A percentile compares a stretch with the other conserved stretches of the same genome.
These are phyloP conservation scores for Arthrobotrys iridis DNA, from an alignment of 2,329 filamentous ascomycete species.

Conservation along the genomic window DNA sequence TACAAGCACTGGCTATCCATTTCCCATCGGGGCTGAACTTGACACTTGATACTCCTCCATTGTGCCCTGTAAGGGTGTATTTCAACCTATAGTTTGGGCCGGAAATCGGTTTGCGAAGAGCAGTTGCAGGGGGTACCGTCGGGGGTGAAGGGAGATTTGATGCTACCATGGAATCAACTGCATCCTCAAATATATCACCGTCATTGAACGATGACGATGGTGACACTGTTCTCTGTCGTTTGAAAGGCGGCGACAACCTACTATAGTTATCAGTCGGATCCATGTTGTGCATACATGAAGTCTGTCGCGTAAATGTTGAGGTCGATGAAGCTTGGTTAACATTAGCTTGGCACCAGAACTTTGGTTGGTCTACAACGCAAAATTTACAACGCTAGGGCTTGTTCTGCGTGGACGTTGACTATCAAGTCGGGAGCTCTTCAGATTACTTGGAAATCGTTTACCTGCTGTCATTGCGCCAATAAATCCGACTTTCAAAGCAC, in stretches of 20 bases:
- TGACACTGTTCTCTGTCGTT: constrained; percentile 43
- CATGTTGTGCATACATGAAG: constrained; percentile 16
- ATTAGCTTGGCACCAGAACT: not conserved
- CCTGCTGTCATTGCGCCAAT: too few relatives aligned
- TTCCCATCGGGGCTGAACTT: constrained; percentile 90
- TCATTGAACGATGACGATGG: constrained; percentile 24
- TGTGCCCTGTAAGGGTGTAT: constrained; percentile 79
- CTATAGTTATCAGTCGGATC: constrained; percentile 28
- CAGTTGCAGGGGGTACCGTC: constrained; percentile 3
- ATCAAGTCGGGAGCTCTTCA: too few relatives aligned
- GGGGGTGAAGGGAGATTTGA: constrained; percentile 24
- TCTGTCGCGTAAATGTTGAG: not conserved
- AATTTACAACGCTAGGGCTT: constrained; percentile 1
- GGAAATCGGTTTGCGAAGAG: constrained; percentile 1
- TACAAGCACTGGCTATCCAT: constrained; percentile 86
- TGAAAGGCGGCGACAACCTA: constrained; percentile 43
- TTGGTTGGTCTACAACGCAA: not conserved
- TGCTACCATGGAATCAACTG: not conserved
- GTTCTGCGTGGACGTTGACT: too few relatives aligned
- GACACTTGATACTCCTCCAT: constrained; percentile 80
- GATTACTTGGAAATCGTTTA: too few relatives aligned
- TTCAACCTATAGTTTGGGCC: constrained; percentile 74
- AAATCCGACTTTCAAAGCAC: too few relatives aligned
- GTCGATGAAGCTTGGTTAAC: not conserved
- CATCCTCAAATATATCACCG: constrained; percentile 1